phyloP scores from a whole-genome alignment of 176 grass and related monocot species.

The Oryza nivara region DNA sequence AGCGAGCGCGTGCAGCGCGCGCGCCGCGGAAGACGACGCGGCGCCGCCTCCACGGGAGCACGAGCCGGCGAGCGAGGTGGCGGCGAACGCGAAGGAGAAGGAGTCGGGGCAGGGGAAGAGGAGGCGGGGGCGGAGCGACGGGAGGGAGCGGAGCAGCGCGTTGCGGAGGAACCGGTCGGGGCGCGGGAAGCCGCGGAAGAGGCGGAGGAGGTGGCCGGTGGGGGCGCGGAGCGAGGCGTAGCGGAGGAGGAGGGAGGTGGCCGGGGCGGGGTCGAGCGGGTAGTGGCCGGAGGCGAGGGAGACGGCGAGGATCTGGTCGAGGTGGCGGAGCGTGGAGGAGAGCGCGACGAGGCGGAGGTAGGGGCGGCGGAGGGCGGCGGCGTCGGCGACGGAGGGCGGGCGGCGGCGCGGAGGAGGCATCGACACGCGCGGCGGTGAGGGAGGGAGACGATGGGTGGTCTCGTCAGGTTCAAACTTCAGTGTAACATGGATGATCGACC shows the following conservation, averaged over 20 bases:
- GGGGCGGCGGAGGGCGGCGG: constrained; percentile 26
- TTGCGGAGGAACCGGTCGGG: constrained; percentile 69
- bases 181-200: constrained; percentile 58
- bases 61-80: constrained; percentile 57
- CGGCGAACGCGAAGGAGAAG: constrained; percentile 52
- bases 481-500: too few species aligned
- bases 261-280: constrained; percentile 39
- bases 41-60: constrained; percentile 29
- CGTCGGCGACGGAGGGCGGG: constrained; percentile 16
- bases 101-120: constrained; percentile 57
- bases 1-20: constrained; percentile 48
- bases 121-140: constrained; percentile 32
- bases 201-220: constrained; percentile 48
- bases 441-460: too few species aligned
- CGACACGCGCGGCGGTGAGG: too few species aligned
- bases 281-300: constrained; percentile 55
- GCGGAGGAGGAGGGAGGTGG: constrained; percentile 61
- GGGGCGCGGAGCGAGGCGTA: constrained; percentile 59
- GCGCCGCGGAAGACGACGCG: constrained; percentile 4
- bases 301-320: constrained; percentile 64
- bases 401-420: too few species aligned
- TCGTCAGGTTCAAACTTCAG: too few species aligned
- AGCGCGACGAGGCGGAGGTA: constrained; percentile 48
- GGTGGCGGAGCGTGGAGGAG: constrained; percentile 60
- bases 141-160: constrained; percentile 70